These are phyloP conservation scores for Paecilomyces fulvus DNA, from an alignment of 2,329 filamentous ascomycete species.

Conservation along the genomic window DNA sequence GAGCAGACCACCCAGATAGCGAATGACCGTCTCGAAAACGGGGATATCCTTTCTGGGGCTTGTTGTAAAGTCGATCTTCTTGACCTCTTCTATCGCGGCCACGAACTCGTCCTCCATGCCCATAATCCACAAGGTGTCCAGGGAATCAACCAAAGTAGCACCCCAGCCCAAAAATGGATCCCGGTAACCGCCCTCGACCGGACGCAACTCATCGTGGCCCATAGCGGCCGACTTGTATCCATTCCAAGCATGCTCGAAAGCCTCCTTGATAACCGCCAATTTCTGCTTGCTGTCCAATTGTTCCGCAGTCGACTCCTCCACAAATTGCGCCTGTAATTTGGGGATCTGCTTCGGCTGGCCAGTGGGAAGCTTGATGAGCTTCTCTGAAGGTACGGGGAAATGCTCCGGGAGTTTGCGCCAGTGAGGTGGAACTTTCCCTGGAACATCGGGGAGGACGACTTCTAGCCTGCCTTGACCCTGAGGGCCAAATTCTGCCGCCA, in stretches of 20 bases:
- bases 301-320: conserved; percentile 51
- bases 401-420: conserved; percentile 69
- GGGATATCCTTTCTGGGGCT: conserved; percentile 62
- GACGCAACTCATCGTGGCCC: conserved; percentile 77
- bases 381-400: conserved; percentile 64
- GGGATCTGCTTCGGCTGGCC: conserved; percentile 63
- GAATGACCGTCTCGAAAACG: conserved; percentile 87
- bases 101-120: conserved; percentile 70
- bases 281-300: conserved; percentile 57
- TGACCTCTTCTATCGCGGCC: conserved; percentile 61
- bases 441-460: conserved; percentile 16
- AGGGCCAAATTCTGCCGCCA: conserved; percentile 17
- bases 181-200: conserved; percentile 56
- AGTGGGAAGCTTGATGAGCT: conserved; percentile 67
- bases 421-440: conserved; percentile 40
- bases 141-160: conserved; percentile 71
- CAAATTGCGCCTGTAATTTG: conserved; percentile 65
- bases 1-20: conserved; percentile 79
- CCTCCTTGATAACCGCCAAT: conserved; percentile 58
- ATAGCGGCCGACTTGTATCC: conserved; percentile 75
- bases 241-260: conserved; percentile 70
- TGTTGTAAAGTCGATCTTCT: conserved; percentile 74
- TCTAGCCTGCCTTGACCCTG: conserved; percentile 27
- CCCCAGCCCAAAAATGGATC: conserved; percentile 92
- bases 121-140: conserved; percentile 86